These are phyloP conservation scores for Hanseniaspora lindneri DNA, from an alignment of 805 yeast species.

Conservation along the genomic window DNA sequence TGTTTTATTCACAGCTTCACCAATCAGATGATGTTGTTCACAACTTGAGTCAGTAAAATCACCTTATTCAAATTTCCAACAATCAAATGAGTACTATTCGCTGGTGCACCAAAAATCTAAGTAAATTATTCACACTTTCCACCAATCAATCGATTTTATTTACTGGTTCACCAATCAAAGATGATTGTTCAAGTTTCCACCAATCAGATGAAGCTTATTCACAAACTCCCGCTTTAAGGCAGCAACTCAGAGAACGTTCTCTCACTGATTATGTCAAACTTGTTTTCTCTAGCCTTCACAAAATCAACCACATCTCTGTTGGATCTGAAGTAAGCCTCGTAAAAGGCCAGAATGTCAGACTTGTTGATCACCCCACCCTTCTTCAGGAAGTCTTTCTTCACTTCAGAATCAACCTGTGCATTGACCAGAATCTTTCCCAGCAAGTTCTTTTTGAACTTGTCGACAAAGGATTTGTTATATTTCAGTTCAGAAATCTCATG, in stretches of 20 bases:
- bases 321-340: neutral
- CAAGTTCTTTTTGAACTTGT: neutral
- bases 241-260: neutral
- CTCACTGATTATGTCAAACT: neutral
- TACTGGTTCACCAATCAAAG: too few species aligned
- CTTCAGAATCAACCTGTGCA: neutral
- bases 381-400: neutral
- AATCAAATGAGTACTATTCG: too few species aligned
- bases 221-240: neutral
- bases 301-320: neutral
- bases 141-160: too few species aligned
- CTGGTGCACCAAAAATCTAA: too few species aligned
- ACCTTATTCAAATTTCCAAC: too few species aligned
- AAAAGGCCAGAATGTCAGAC: neutral
- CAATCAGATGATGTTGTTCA: too few species aligned
- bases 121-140: too few species aligned
- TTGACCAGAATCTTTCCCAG: neutral
- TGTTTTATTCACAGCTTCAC: too few species aligned
- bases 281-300: neutral
- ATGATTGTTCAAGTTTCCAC: too few species aligned
- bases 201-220: too few species aligned
- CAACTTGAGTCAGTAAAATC: too few species aligned
- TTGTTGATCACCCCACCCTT: neutral
- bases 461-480: too few species aligned
- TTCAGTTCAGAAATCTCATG: neutral